Evolutionary conservation across 805 yeast species (phyloP).

Genomic region (Komagataella phaffii): DNA sequence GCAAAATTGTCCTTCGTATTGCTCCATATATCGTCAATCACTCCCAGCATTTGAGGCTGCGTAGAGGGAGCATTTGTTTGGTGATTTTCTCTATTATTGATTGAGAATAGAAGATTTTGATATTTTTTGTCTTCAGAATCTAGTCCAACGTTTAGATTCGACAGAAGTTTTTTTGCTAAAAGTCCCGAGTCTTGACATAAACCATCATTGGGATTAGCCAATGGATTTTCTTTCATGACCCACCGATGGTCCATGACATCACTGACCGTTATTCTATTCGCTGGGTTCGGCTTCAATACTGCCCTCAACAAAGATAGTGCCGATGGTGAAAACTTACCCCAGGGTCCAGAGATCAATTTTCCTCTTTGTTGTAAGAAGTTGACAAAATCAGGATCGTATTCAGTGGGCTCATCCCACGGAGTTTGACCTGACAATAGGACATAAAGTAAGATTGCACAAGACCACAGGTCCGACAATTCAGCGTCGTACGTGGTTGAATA

Average conservation of each 20-base stretch:
- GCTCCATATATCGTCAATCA: constrained; percentile 22
- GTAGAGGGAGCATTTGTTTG: constrained; percentile 10
- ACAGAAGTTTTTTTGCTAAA: constrained; percentile 36
- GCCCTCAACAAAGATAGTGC: constrained; percentile 39
- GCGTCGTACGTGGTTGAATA: constrained; percentile 38
- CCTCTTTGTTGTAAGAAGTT: constrained; percentile 30
- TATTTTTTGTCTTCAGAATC: constrained; percentile 29
- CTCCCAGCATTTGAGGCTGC: constrained; percentile 33
- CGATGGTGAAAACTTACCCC: constrained; percentile 37
- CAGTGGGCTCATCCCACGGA: constrained; percentile 59
- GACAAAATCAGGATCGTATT: constrained; percentile 33
- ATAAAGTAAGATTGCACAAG: constrained; percentile 51
- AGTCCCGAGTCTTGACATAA: constrained; percentile 38
- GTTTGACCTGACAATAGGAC: constrained; percentile 53
- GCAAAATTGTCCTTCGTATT: constrained; percentile 4
- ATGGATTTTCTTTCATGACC: constrained; percentile 30
- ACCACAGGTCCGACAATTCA: constrained; percentile 51
- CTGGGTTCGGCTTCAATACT: constrained; percentile 35
- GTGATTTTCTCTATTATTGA: not conserved
- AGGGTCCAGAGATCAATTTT: constrained; percentile 30
- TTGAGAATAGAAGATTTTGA: not conserved
- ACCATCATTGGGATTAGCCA: constrained; percentile 28
- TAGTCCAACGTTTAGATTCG: constrained; percentile 37
- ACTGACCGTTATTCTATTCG: constrained; percentile 24
- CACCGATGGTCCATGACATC: constrained; percentile 40